Evolutionary conservation across 1,139 yeast genomes (phyloP).

Genomic region (Yamadazyma kanchanaburiensis): DNA sequence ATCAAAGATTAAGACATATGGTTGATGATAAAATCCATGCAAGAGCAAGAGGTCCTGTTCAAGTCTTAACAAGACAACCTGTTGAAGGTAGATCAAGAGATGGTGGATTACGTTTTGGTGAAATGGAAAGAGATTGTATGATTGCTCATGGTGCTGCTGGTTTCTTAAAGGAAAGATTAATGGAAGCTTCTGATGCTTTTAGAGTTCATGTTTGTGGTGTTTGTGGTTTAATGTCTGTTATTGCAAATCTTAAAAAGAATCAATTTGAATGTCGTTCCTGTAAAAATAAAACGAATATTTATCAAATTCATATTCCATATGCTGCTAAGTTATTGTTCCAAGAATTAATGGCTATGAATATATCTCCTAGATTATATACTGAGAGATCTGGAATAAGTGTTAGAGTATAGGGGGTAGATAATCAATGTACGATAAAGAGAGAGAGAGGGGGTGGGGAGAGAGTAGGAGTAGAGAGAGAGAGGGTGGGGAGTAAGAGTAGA

Average conservation of each 20-base stretch:
- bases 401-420: slow-evolving; percentile 31
- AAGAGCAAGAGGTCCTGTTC: slow-evolving; percentile 99
- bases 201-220: slow-evolving; percentile 97
- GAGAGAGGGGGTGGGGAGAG: too few species aligned
- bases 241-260: slow-evolving; percentile 93
- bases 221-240: slow-evolving; percentile 96
- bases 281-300: slow-evolving; percentile 96
- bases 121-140: slow-evolving; percentile 99
- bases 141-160: slow-evolving; percentile 99
- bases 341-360: slow-evolving; percentile 98
- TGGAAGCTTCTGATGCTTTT: slow-evolving; percentile 99
- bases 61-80: slow-evolving; percentile 96
- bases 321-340: slow-evolving; percentile 97
- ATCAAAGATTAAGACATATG: slow-evolving; percentile 98
- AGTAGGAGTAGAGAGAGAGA: too few species aligned
- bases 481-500: too few species aligned
- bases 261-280: slow-evolving; percentile 98
- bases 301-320: slow-evolving; percentile 95
- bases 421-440: background rate
- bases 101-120: slow-evolving; percentile 99
- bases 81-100: slow-evolving; percentile 99
- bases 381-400: slow-evolving; percentile 49
- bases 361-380: slow-evolving; percentile 81
- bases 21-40: slow-evolving; percentile 99
- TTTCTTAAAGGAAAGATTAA: slow-evolving; percentile 91